These are phyloP conservation scores for Wickerhamiella shivajii DNA, from an alignment of 805 yeast species.

Conservation along the genomic window DNA sequence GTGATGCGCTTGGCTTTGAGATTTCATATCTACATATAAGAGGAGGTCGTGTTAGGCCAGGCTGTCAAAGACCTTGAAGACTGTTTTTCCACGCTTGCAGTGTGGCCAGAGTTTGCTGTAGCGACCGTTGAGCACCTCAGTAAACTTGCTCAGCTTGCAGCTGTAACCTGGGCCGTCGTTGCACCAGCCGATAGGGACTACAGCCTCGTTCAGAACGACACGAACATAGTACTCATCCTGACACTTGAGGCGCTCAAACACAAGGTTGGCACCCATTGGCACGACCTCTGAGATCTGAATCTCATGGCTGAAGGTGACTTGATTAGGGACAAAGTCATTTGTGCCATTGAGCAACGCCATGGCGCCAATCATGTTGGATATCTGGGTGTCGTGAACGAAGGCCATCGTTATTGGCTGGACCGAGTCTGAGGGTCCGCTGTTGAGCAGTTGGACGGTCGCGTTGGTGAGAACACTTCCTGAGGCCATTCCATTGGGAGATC, in stretches of 20 bases:
- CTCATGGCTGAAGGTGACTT: constrained; percentile 33
- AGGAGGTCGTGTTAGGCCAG: too few species aligned
- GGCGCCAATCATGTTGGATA: constrained; percentile 35
- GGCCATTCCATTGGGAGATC: constrained; percentile 28
- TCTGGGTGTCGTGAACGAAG: constrained; percentile 44
- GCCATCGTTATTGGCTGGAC: constrained; percentile 29
- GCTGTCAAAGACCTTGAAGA: too few species aligned
- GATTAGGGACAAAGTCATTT: constrained; percentile 29
- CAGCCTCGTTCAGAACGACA: constrained; percentile 38
- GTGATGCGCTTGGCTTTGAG: too few species aligned
- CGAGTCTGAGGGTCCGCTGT: constrained; percentile 25
- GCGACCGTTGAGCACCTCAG: constrained; percentile 8
- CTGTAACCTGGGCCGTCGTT: constrained; percentile 41
- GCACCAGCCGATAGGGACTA: constrained; percentile 36
- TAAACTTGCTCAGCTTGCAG: constrained; percentile 28
- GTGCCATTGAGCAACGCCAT: constrained; percentile 33
- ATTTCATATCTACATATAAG: too few species aligned
- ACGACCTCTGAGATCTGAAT: constrained; percentile 35
- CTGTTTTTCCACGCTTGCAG: too few species aligned
- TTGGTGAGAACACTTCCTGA: constrained; percentile 35
- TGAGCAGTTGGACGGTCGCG: constrained; percentile 33
- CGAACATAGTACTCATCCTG: constrained; percentile 28
- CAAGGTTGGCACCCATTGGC: constrained; percentile 45
- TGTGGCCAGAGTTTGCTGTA: neutral
- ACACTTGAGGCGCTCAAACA: constrained; percentile 37